A percentile compares a stretch with the other conserved stretches of the same genome.
Evolutionary conservation across 106 monocot species (phyloP).

Genomic region (Allium cepa): DNA sequence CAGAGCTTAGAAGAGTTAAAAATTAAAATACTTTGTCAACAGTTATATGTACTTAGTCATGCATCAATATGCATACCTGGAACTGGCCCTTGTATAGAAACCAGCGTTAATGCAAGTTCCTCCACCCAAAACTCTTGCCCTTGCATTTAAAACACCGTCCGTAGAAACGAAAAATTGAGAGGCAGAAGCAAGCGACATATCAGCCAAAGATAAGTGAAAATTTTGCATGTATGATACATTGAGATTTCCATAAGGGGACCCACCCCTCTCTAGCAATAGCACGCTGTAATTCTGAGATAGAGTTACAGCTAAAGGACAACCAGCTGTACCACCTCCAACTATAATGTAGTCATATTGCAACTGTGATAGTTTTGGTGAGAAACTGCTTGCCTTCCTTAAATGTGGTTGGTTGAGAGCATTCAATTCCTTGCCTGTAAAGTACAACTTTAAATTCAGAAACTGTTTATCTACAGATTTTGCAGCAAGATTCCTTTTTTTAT

Average conservation of each 20-base stretch:
- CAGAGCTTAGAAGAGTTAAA: no score
- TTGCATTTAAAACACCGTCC: constrained; percentile 65
- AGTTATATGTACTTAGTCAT: no score
- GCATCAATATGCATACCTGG: constrained; percentile 22
- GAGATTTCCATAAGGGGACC: constrained; percentile 60
- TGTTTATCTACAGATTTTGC: no score
- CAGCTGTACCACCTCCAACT: constrained; percentile 66
- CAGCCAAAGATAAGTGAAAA: constrained; percentile 48
- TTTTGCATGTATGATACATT: constrained; percentile 53
- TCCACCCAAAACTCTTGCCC: constrained; percentile 62
- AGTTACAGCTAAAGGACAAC: constrained; percentile 69
- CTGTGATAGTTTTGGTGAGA: constrained; percentile 11
- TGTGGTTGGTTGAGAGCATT: constrained; percentile 5
- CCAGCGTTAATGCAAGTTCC: constrained; percentile 74
- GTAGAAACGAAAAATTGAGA: constrained; percentile 63
- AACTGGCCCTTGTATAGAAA: constrained; percentile 63
- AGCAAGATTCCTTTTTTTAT: not conserved
- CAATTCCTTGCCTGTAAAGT: constrained; percentile 23
- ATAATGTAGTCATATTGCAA: constrained; percentile 52
- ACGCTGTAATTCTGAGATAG: constrained; percentile 56
- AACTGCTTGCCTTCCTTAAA: constrained; percentile 40
- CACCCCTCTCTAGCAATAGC: constrained; percentile 56
- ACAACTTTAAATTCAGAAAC: not conserved
- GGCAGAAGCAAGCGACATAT: constrained; percentile 41
- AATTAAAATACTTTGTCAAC: no score